phyloP scores from a whole-genome alignment of 23 red algal species.

The Pyropia yezoensis region DNA sequence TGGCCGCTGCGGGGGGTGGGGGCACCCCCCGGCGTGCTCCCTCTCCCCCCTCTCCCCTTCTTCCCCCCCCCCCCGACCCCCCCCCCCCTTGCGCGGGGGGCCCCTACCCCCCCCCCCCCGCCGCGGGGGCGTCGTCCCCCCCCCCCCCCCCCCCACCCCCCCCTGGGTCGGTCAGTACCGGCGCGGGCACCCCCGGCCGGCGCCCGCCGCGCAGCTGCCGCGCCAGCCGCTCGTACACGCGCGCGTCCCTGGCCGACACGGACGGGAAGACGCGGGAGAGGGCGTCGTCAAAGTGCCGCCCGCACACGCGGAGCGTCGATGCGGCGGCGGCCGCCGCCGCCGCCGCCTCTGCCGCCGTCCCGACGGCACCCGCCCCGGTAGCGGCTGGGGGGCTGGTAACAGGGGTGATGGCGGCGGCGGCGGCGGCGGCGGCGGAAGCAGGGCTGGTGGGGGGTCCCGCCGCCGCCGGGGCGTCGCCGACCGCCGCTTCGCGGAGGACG shows the following conservation, averaged over 20 bases:
- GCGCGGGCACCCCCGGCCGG: too few relatives aligned
- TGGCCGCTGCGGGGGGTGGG: too few relatives aligned
- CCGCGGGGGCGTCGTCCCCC: too few relatives aligned
- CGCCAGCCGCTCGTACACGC: slow-evolving; percentile 41
- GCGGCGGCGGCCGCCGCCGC: not conserved
- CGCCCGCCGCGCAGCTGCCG: slow-evolving; percentile 14
- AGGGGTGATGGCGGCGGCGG: not conserved
- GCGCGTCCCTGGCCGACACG: slow-evolving; percentile 63
- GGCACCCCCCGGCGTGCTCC: too few relatives aligned
- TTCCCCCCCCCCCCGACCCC: too few relatives aligned
- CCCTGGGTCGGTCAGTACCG: too few relatives aligned
- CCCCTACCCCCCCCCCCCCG: too few relatives aligned
- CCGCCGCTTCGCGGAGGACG: slow-evolving; percentile 27
- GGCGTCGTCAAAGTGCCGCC: slow-evolving; percentile 61
- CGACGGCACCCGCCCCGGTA: not conserved
- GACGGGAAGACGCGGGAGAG: slow-evolving; percentile 55
- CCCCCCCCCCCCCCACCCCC: too few relatives aligned
- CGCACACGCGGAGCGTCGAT: slow-evolving; percentile 11
- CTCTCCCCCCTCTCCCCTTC: too few relatives aligned
- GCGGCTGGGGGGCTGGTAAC: not conserved
- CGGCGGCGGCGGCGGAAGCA: not conserved
- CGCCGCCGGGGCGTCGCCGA: not conserved
- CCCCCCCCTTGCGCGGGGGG: too few relatives aligned
- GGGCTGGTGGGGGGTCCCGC: not conserved
- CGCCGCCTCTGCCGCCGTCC: not conserved